Base-by-base conservation (phyloP, 2,329 filamentous ascomycete species). In the Verticillium zaregamsianum region DNA sequence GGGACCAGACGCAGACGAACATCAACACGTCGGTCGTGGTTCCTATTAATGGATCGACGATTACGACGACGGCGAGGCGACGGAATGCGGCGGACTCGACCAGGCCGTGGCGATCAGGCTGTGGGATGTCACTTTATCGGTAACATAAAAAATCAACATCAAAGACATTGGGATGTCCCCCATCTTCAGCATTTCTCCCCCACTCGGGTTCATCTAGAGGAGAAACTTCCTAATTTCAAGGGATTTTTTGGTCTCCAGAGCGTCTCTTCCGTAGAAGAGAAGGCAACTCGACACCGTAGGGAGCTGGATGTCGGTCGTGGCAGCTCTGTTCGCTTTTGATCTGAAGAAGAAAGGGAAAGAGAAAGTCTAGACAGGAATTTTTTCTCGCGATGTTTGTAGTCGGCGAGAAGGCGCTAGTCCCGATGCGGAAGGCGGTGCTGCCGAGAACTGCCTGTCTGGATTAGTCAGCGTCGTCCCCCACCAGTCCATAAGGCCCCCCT, bases 151-250 rank as follows among this genome's bases (percentile, higher is more conserved):
- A 49, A 52, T 23, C 20, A 23, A 12, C 20, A 52, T 40, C 45
- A 25, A 45, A n/a, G 45, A 52, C 45, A 55, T 23, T 45, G 58
- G 68, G 32, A 82, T 86, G 77, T 84, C 79, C 83, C 84, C 82
- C 77, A 80, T 85, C 82, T 80, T 84, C 83, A 82, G 83, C 84
- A 83, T 85, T 78, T 77, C 79, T 74, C 79, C 79, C 79, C 78
- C 81, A 81, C 76, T 61, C 65, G 72, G 74, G 73, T 49, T 52
- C 20, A 37, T 49, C 40, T 54, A 54, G 40, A 54, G 80, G 81
- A 74, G 73, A 85, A 80, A 85, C 82, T 87, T 86, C 84, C 84
- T 86, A 86, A 84, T 79, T 79, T 74, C 82, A 82, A 82, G 83
- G 83, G 79, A 65, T 59, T 71, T 76, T 74, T 82, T 78, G 66